A percentile compares a stretch with the other conserved stretches of the same genome.
These are phyloP conservation scores for Talaromyces trachyspermus DNA, from an alignment of 495 filamentous ascomycete genomes.

Conservation along the genomic window DNA sequence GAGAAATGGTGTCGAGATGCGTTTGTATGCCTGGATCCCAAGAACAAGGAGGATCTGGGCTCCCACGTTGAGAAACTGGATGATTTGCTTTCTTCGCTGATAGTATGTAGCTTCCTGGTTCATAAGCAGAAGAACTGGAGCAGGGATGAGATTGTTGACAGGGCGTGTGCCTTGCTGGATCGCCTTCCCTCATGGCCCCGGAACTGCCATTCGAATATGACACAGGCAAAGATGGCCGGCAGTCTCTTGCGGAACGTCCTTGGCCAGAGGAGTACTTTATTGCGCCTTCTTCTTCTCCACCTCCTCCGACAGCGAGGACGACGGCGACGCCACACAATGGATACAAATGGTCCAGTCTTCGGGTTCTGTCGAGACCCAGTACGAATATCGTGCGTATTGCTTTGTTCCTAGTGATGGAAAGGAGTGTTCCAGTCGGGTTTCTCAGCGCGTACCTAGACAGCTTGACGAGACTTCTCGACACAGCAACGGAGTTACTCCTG, in stretches of 20 bases:
- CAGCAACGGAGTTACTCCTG: background rate
- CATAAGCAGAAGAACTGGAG: background rate
- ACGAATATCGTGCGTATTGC: background rate
- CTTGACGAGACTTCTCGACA: background rate
- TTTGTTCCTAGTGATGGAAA: background rate
- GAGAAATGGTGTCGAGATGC: background rate
- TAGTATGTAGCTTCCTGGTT: background rate
- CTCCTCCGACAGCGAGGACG: background rate
- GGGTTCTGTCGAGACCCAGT: background rate
- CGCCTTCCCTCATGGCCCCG: background rate
- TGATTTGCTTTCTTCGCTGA: background rate
- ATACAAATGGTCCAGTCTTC: background rate
- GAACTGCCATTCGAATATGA: background rate
- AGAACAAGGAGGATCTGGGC: background rate
- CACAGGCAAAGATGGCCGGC: background rate
- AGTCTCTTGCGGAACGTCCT: background rate
- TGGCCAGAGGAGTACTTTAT: background rate
- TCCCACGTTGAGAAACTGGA: background rate
- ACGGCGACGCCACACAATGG: background rate
- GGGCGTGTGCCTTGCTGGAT: background rate
- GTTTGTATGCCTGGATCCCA: background rate
- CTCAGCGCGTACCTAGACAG: background rate
- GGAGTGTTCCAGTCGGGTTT: background rate
- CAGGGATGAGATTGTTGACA: background rate
- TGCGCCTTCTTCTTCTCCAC: background rate